Evolutionary conservation across 306 rosid species (phyloP), one percentile per base, ranked within the genome.

Genomic region (Acacia melanoxylon): DNA sequence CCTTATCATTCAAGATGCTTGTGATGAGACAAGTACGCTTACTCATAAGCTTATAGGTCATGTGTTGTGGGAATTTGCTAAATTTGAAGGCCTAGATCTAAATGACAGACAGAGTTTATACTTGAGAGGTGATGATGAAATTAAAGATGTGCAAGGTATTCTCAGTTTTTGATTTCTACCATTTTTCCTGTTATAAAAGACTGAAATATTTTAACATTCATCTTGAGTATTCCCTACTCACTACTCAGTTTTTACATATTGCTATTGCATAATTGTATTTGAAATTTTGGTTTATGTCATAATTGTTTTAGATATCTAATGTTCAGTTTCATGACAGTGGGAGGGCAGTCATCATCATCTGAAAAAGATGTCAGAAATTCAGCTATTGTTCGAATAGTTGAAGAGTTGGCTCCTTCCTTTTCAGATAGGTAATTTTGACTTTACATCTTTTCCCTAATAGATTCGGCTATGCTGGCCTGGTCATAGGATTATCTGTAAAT

Each of bases 21-120:
- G 94, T 87, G 98, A 95, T 62, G 89, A 89, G 87, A 88, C 97
- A 24, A 88, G 98, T 78, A 80, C 90, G 91, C 75, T 85, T 80
- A 89, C 94, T 54, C 87, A 89, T 88, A 88, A 91, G 79, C 84
- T 93, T 69, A 59, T 90, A 63, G 96, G 96, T 79, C 91, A 68
- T 73, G 31, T 92, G 85, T 75, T 95, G 83, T 81, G 83, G 72
- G 88, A 86, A 86, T 85, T 89, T 80, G 92, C 90, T 35, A 46
- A 16, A 76, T 74, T 22, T 69, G 92, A 86, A 83, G 89, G 88
- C 68, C 68, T 85, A 52, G 81, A 84, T 63, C 73, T 93, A 70
- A 86, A 87, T 65, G 6, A 54, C 84, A 67, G 80, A 41, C 83
- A 71, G 72, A 85, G 44, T 63, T 83, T 77, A 25, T 88, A 90